Percentiles rank a stretch among this genome's conserved stretches.
Evolutionary conservation across 345 rosid genomes (phyloP).

Genomic region (Microthlaspi erraticum): DNA sequence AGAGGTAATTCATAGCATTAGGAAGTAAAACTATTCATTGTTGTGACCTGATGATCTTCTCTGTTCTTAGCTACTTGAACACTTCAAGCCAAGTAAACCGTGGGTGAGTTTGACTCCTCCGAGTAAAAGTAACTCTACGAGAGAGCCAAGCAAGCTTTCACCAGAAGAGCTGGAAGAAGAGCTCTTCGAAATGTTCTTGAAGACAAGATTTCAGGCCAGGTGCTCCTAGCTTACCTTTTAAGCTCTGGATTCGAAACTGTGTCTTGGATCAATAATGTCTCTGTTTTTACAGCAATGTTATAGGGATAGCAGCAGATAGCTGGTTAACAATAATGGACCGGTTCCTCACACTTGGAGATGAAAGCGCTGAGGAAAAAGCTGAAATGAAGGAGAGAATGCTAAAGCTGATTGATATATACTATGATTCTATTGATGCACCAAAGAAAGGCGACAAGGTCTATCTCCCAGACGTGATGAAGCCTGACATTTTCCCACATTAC

Average conservation of each 20-base stretch:
- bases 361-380: conserved; percentile 47
- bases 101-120: conserved; percentile 56
- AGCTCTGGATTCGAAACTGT: not conserved
- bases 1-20: conserved; percentile 49
- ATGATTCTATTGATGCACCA: conserved; percentile 85
- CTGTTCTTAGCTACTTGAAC: conserved; percentile 58
- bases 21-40: conserved; percentile 2
- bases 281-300: conserved; percentile 55
- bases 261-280: not conserved
- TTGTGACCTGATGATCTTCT: conserved; percentile 27
- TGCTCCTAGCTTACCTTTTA: conserved; percentile 25
- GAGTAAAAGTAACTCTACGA: conserved; percentile 1
- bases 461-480: conserved; percentile 55
- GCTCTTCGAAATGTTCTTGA: conserved; percentile 59
- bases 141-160: conserved; percentile 48
- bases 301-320: conserved; percentile 67
- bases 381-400: conserved; percentile 49
- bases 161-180: conserved; percentile 58
- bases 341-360: conserved; percentile 51
- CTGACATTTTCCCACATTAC: conserved; percentile 59
- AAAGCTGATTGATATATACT: conserved; percentile 59
- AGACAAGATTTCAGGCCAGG: conserved; percentile 62
- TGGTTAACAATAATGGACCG: conserved; percentile 85
- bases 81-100: conserved; percentile 57
- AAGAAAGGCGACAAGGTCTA: conserved; percentile 60